Evolutionary conservation across 2,329 filamentous ascomycete genomes (phyloP).

Genomic region (Colletotrichum cereale): DNA sequence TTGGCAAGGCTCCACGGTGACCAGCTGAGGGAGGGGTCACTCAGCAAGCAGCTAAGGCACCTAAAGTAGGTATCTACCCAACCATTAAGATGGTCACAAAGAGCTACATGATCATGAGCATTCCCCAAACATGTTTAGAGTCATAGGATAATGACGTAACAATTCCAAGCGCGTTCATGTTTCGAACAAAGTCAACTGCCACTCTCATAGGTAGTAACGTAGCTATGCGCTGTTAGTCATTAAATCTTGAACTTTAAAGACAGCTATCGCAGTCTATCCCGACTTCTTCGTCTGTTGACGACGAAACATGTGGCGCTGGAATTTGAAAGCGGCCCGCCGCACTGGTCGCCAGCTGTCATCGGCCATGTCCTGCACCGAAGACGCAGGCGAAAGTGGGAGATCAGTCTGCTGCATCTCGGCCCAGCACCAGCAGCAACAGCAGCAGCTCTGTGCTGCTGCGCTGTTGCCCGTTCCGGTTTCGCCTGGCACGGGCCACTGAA

Average conservation of each 20-base stretch:
- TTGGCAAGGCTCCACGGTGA: slow-evolving; percentile 1
- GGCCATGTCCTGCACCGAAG: neutral
- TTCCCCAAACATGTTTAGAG: neutral
- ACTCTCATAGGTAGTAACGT: neutral
- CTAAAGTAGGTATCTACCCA: neutral
- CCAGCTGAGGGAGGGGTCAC: slow-evolving; percentile 14
- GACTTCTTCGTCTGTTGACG: slow-evolving; percentile 1
- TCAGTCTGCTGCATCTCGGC: neutral
- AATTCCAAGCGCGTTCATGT: neutral
- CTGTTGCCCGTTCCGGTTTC: slow-evolving; percentile 17
- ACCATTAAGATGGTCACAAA: neutral
- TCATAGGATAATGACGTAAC: neutral
- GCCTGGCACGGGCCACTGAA: slow-evolving; percentile 19
- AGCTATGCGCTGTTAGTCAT: slow-evolving; percentile 2
- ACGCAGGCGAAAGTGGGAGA: neutral
- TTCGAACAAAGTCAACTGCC: neutral
- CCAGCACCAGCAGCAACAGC: neutral
- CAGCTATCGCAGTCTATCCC: neutral
- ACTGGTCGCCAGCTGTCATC: slow-evolving; percentile 32
- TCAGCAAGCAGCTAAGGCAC: slow-evolving; percentile 5
- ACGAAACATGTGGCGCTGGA: slow-evolving; percentile 14
- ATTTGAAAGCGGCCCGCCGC: slow-evolving; percentile 4
- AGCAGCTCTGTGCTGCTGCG: neutral
- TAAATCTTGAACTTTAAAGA: neutral
- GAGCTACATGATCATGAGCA: neutral